Base-by-base conservation (phyloP, 2,329 filamentous ascomycete genomes). In the Macroventuria anomochaeta region DNA sequence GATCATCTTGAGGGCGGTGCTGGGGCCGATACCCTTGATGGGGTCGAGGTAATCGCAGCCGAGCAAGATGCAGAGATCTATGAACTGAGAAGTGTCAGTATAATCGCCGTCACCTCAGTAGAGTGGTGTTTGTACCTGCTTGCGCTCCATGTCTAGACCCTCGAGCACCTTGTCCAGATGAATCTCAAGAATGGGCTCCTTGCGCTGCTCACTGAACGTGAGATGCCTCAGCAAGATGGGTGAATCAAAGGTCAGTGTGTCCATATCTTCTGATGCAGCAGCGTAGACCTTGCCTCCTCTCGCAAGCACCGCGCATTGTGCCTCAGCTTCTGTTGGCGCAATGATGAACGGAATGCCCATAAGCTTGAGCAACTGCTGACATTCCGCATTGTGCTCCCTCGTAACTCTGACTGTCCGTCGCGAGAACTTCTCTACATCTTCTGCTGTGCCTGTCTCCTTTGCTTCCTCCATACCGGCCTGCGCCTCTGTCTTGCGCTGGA, bases 371-470 rank as follows among this genome's bases (percentile, higher is more conserved):
- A 99, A 79, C 53, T 86, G 85, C 79, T 96, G 93, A 76, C 95
- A 97, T 74, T 99, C 95, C 34, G 87, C 88, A 71, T 99, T 99
- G 77, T 99, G 95, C 78, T 99, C 93, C 60, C 89, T 85, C n/a
- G 95, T 97, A 46, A 97, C 95, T 52, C 91, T 85, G 40, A 99
- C 95, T 1, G 93, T 97, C 46, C 95, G 83, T 53, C 95, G 83
- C 47, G 92, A 96, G 79, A 97, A 99, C 77, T 97, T 97, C 78
- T 99, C 95, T 3, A 99, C 86, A n/a, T 99, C 95, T 74, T 99
- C 87, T 18, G 93, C 92, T 3, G 95, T 99, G 58, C 95, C 95
- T 0, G 91, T 96, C 80, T 99, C 95, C 75, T 96, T 97, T 46
- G 95, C 95, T 72, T 97, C 95, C 73, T 97, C 93, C 18, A 96